phyloP scores from a whole-genome alignment of 1,139 yeast genomes.

The Barnettozyma hawaiiensis region DNA sequence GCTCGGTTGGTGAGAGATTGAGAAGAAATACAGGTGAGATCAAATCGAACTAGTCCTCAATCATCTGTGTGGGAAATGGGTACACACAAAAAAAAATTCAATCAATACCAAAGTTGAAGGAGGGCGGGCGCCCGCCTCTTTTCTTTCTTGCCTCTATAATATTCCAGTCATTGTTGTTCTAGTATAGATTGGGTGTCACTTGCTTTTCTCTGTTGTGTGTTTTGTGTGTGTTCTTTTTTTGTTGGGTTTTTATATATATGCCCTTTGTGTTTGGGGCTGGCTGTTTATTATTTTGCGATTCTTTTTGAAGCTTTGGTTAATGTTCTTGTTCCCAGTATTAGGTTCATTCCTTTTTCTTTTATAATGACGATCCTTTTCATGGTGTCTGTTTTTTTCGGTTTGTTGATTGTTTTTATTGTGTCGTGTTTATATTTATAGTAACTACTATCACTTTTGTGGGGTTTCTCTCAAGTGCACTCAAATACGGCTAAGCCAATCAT shows the following conservation, averaged over 20 bases:
- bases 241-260: not conserved
- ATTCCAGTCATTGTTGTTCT: not conserved
- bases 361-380: not conserved
- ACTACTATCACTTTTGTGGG: too few relatives aligned
- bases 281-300: not conserved
- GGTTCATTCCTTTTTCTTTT: not conserved
- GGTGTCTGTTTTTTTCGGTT: not conserved
- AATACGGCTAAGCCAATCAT: too few relatives aligned
- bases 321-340: not conserved
- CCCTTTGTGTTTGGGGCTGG: not conserved
- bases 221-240: not conserved
- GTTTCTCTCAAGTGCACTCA: too few relatives aligned
- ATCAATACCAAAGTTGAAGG: not conserved
- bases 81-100: too few relatives aligned
- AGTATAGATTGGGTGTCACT: not conserved
- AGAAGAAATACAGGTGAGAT: constrained; percentile 36
- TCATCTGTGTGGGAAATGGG: constrained; percentile 8
- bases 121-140: not conserved
- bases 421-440: too few relatives aligned
- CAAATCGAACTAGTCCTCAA: constrained; percentile 18
- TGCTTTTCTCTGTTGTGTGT: too few relatives aligned
- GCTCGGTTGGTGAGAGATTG: constrained; percentile 36
- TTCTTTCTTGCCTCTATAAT: not conserved
- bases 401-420: not conserved
- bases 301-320: not conserved